phyloP scores from a whole-genome alignment of 106 monocot species.

The Chionographis japonica region DNA sequence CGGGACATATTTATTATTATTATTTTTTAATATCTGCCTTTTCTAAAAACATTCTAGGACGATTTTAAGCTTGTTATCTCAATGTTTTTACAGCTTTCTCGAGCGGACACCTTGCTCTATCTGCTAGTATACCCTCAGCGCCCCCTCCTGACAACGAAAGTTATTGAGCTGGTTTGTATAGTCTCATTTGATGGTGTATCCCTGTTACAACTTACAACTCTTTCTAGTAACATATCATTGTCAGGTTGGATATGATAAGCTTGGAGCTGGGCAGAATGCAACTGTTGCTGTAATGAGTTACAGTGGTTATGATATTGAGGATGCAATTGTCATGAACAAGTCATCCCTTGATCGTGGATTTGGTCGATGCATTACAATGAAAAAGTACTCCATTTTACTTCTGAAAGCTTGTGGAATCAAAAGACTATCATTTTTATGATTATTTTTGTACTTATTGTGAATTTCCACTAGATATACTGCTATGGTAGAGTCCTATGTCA shows the following conservation, averaged over 20 bases:
- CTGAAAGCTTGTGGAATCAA: neutral
- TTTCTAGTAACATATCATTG: neutral
- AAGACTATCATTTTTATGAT: neutral
- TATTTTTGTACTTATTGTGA: neutral
- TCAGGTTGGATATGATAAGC: slow-evolving; percentile 91
- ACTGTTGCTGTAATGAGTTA: slow-evolving; percentile 99
- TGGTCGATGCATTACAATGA: slow-evolving; percentile 85
- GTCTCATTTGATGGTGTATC: neutral
- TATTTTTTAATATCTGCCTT: too few species aligned
- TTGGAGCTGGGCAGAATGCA: slow-evolving; percentile 98
- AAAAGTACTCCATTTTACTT: slow-evolving; percentile 48
- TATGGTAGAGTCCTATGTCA: slow-evolving; percentile 44
- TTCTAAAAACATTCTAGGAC: too few species aligned
- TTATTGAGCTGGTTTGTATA: slow-evolving; percentile 84
- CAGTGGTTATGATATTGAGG: slow-evolving; percentile 98
- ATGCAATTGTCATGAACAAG: slow-evolving; percentile 99
- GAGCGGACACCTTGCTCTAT: slow-evolving; percentile 77
- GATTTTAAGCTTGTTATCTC: too few species aligned
- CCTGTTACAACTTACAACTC: neutral
- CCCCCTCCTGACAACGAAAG: slow-evolving; percentile 88
- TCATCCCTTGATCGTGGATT: slow-evolving; percentile 98
- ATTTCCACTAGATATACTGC: slow-evolving; percentile 49
- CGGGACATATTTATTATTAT: too few species aligned
- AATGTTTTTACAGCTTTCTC: slow-evolving; percentile 36
- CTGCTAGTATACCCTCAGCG: slow-evolving; percentile 90